phyloP scores from a whole-genome alignment of 495 filamentous ascomycete genomes.

The Penicillium steckii region DNA sequence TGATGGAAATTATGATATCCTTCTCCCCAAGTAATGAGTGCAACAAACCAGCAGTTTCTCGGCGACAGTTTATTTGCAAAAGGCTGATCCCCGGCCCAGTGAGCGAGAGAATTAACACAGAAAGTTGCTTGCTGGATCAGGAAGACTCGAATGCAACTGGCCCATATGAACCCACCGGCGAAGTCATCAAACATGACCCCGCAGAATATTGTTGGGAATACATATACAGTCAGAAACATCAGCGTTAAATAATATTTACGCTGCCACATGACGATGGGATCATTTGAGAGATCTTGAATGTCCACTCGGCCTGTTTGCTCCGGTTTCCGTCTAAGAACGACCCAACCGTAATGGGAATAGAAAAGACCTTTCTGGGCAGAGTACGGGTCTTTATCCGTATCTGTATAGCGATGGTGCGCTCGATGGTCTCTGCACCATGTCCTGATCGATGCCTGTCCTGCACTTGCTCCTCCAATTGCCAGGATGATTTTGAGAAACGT shows the following conservation, averaged over 20 bases:
- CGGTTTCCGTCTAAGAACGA: not conserved
- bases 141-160: conserved; percentile 1
- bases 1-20: conserved; percentile 99
- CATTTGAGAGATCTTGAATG: conserved; percentile 6
- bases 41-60: not conserved
- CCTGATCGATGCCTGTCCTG: conserved; percentile 6
- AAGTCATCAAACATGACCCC: conserved; percentile 8
- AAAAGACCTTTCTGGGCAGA: not conserved
- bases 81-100: conserved; percentile 16
- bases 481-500: not conserved
- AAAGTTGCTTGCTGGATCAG: conserved; percentile 13
- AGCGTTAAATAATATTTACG: not conserved
- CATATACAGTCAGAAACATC: not conserved
- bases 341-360: conserved; percentile 10
- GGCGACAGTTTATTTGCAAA: not conserved
- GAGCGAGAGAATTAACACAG: conserved; percentile 22
- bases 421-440: conserved; percentile 11
- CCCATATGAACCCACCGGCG: conserved; percentile 14
- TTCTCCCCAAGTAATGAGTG: conserved; percentile 74
- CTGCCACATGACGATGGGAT: conserved; percentile 15
- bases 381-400: conserved; percentile 17
- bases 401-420: conserved; percentile 17
- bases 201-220: not conserved
- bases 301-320: conserved; percentile 6
- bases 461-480: not conserved